Base-by-base conservation (phyloP, 495 filamentous ascomycete species). In the Podospora sp. region DNA sequence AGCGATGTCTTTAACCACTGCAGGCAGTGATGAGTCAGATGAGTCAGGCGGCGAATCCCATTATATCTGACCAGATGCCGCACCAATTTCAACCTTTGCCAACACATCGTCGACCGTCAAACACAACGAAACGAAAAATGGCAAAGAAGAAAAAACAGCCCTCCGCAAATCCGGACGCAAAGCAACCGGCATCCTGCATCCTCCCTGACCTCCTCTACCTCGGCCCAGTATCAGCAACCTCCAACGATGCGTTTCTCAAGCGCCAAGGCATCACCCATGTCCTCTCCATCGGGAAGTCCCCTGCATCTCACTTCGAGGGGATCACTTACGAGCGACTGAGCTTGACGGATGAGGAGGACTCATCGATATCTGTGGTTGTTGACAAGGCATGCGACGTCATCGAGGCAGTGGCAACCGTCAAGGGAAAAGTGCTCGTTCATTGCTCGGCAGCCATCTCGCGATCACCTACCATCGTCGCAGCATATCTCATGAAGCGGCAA, bases 121-220 rank as follows among this genome's bases (percentile, higher is more conserved):
- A 4, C 4, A 90, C n/a, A 57, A 9, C 53, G 1, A 0, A 26
- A 55, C 9, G 52, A 2, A 57, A 57, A 2, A 59, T 62, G 60
- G 60, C n/a, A n/a, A 62, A 62, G 27, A 62, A 46, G 60, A 50
- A 62, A 25, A 50, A 62, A 25, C 20, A 62, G 26, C 2, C 20
- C n/a, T 25, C 18, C 26, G 40, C 60, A 16, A 21, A 2, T 8
- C 21, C 35, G 12, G 35, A 50, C 60, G 12, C 18, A 7, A 62
- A 62, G 12, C 33, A 62, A 11, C 60, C 60, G 24, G 60, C 60
- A 26, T 33, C 62, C 12, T 67, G 65, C 51, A 57, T 67, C 59
- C 6, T 67, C 1, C 65, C 65, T 20, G 27, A 62, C 27, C 50
- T 67, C 11, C 65, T 67, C 58, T 67, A 67, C 24, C 65, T 67